These are phyloP conservation scores for Sarocladium kiliense DNA, from an alignment of 2,329 filamentous ascomycete species.

Conservation along the genomic window DNA sequence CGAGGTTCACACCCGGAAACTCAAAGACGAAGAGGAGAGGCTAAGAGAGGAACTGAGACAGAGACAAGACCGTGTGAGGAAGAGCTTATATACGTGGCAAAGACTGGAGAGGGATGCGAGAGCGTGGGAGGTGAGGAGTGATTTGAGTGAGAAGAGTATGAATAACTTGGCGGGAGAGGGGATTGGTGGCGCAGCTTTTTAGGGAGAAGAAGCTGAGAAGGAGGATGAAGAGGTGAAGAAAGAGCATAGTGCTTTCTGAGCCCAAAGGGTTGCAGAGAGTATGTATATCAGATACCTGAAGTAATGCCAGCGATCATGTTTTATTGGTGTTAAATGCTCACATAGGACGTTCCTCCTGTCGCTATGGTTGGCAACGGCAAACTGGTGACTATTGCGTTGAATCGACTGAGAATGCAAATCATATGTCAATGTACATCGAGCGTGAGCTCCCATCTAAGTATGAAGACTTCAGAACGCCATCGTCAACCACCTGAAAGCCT, in stretches of 20 bases:
- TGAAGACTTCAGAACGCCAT: too few relatives aligned
- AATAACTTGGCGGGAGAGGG: slow-evolving; percentile 53
- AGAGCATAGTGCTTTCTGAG: too few relatives aligned
- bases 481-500: too few relatives aligned
- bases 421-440: not conserved
- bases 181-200: slow-evolving; percentile 51
- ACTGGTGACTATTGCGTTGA: too few relatives aligned
- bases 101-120: slow-evolving; percentile 49
- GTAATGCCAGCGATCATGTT: not conserved
- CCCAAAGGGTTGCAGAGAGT: too few relatives aligned
- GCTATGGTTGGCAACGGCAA: too few relatives aligned
- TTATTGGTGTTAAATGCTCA: too few relatives aligned
- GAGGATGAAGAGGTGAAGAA: too few relatives aligned
- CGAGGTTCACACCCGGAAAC: slow-evolving; percentile 47
- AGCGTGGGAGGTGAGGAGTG: slow-evolving; percentile 49
- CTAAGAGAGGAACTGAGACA: slow-evolving; percentile 45
- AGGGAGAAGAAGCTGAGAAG: too few relatives aligned
- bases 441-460: not conserved
- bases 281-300: not conserved
- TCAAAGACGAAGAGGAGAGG: slow-evolving; percentile 54
- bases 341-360: too few relatives aligned
- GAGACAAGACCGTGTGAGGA: slow-evolving; percentile 51
- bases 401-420: too few relatives aligned
- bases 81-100: slow-evolving; percentile 49
- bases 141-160: slow-evolving; percentile 51